Base-by-base conservation (phyloP, 495 filamentous ascomycete genomes). In the Monascus purpureus region DNA sequence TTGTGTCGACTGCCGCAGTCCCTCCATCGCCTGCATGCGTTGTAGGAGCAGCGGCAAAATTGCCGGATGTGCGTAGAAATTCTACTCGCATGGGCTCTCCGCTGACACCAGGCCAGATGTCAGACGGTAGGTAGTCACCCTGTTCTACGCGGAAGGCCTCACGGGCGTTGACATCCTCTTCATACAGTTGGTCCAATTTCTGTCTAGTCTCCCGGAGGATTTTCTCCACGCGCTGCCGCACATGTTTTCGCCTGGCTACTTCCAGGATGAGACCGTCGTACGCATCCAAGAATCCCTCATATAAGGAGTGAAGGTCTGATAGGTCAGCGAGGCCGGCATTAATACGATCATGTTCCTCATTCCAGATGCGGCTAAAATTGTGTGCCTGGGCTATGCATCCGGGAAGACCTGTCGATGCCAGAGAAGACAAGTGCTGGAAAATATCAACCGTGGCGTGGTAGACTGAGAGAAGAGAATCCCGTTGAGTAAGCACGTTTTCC, bases 261-360 rank as follows among this genome's bases (percentile, higher is more conserved):
- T 97, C 90, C 1, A 93, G 59, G 25, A 92, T 65, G 23, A 97
- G 61, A 11, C 75, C 72, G 42, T 82, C 81, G 45, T 96, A 97
- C 2, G 85, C 82, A 28, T 70, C 68, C 22, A 82, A 55, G 42
- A 93, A 97, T 8, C 73, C 73, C 28, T 87, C 77, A 49, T 94
- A 96, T 38, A 94, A 77, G 1, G 70, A 60, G 13, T 71, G 63
- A 31, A 93, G 61, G 11, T 67, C 68, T 24, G 80, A 74, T 40
- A 96, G 77, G 45, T 88, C 80, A 4, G 64, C 57, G 25, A 92
- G 62, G 17, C 77, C 75, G 4, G 57, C 63, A 29, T 68, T 57
- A 32, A 96, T 82, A 7, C 65, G 59, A 8, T 67, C 61, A 42
- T 77, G 72, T 36, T 93, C 80, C 25, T 76, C 74, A 14, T 72